Conservation (phyloP, 371 early-diverging fungal species). For the Mortierella sp. region DNA sequence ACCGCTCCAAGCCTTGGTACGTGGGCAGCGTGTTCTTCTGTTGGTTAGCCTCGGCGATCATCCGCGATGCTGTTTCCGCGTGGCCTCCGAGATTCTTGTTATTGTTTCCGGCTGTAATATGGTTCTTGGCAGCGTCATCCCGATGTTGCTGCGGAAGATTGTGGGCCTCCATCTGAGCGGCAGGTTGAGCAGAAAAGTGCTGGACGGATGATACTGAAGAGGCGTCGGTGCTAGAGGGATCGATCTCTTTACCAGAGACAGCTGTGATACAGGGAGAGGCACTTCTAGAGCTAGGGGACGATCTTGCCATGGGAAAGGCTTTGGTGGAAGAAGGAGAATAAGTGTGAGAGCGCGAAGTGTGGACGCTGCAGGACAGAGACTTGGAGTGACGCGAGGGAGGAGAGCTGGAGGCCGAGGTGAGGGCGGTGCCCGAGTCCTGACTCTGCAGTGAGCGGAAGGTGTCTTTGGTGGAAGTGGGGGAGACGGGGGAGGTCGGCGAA, state of each 20-base stretch:
- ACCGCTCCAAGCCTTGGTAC: constrained; percentile 66
- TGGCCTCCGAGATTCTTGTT: too few relatives aligned
- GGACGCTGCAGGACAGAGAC: constrained; percentile 1
- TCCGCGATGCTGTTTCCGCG: constrained; percentile 45
- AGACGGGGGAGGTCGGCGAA: background rate
- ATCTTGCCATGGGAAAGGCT: constrained; percentile 2
- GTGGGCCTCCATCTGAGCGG: background rate
- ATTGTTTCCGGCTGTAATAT: constrained; percentile 15
- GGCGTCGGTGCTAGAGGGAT: constrained; percentile 6
- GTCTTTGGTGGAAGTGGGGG: background rate
- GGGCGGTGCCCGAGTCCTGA: constrained; percentile 31
- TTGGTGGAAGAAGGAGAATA: background rate
- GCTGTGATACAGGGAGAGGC: constrained; percentile 8
- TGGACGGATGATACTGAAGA: constrained; percentile 12
- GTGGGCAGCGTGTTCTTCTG: constrained; percentile 57
- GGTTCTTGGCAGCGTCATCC: background rate
- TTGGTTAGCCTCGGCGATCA: constrained; percentile 42
- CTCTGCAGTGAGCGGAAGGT: constrained; percentile 1
- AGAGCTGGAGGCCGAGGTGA: constrained; percentile 15
- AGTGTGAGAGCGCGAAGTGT: background rate
- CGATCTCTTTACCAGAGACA: background rate
- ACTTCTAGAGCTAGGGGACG: constrained; percentile 10
- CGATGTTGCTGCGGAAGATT: constrained; percentile 2
- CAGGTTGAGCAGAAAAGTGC: constrained; percentile 18
- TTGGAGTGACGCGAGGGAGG: constrained; percentile 4